Conservation (phyloP, 139 green algal species). For the Coccomyxa sp. region DNA sequence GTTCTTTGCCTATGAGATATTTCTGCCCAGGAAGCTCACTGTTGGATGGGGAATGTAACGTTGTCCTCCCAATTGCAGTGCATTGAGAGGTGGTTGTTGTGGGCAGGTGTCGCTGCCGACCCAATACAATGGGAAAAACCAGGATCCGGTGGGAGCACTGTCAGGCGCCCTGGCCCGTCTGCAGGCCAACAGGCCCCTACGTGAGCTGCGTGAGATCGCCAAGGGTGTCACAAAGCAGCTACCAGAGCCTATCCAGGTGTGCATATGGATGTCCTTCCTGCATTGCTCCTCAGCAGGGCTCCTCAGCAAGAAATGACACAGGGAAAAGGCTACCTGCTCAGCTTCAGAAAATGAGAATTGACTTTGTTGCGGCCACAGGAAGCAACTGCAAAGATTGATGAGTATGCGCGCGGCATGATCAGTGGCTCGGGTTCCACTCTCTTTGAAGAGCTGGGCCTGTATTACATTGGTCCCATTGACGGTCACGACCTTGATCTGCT, state of each 20-base stretch:
- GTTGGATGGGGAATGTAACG: too few species aligned
- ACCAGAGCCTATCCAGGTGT: slow-evolving; percentile 70
- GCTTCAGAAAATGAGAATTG: not conserved
- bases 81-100: not conserved
- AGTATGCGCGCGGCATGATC: slow-evolving; percentile 99
- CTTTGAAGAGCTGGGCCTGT: slow-evolving; percentile 99
- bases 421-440: slow-evolving; percentile 86
- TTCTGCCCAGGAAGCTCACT: not conserved
- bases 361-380: slow-evolving; percentile 38
- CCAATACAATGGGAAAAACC: slow-evolving; percentile 94
- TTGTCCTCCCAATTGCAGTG: too few species aligned
- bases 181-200: slow-evolving; percentile 85
- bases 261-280: not conserved
- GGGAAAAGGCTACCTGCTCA: not conserved
- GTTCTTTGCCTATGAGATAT: not conserved
- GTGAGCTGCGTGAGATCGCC: slow-evolving; percentile 94
- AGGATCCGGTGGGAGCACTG: slow-evolving; percentile 95
- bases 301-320: too few species aligned
- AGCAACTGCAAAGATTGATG: slow-evolving; percentile 96
- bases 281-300: too few species aligned
- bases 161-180: slow-evolving; percentile 81
- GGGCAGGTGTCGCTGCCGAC: slow-evolving; percentile 94
- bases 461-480: slow-evolving; percentile 99
- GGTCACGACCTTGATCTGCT: slow-evolving; percentile 93
- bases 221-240: slow-evolving; percentile 98